Evolutionary conservation across 192 early-diverging fungal genomes (phyloP).

Genomic region (Coemansia sp.): DNA sequence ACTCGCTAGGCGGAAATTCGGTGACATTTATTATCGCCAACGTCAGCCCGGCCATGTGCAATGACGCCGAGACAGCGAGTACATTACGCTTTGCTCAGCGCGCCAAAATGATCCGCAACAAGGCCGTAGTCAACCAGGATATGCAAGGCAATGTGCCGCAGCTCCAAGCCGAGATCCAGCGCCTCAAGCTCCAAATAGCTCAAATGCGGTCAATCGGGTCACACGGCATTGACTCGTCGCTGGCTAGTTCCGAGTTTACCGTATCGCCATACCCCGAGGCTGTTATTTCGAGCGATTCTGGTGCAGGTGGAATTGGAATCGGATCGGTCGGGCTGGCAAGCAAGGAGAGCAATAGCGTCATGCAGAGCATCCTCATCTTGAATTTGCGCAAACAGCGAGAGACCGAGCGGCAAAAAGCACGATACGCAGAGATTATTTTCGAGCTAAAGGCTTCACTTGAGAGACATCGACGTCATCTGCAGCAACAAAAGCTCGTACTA

Average conservation of each 20-base stretch:
- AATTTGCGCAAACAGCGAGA: slow-evolving; percentile 60
- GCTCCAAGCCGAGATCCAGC: slow-evolving; percentile 64
- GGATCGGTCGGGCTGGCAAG: not conserved
- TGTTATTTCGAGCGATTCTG: not conserved
- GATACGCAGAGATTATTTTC: slow-evolving; percentile 55
- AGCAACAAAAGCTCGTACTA: slow-evolving; percentile 50
- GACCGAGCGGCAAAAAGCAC: slow-evolving; percentile 58
- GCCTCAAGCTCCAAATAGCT: slow-evolving; percentile 58
- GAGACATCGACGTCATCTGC: slow-evolving; percentile 39
- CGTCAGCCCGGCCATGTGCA: slow-evolving; percentile 59
- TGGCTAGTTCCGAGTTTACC: not conserved
- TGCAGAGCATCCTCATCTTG: slow-evolving; percentile 51
- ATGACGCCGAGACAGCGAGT: slow-evolving; percentile 65
- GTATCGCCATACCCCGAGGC: not conserved
- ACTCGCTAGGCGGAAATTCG: slow-evolving; percentile 73
- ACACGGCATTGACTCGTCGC: not conserved
- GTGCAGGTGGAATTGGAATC: not conserved
- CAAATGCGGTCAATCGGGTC: slow-evolving; percentile 17
- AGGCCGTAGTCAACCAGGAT: slow-evolving; percentile 72
- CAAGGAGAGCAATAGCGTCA: slow-evolving; percentile 46
- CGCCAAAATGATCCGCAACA: slow-evolving; percentile 75
- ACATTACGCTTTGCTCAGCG: slow-evolving; percentile 72
- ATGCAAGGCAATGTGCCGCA: slow-evolving; percentile 69
- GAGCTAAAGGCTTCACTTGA: slow-evolving; percentile 52
- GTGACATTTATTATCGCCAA: slow-evolving; percentile 72